A percentile compares a stretch with the other conserved stretches of the same genome.
These are phyloP conservation scores for Metschnikowia gelsemii DNA, from an alignment of 805 yeast genomes.

Conservation along the genomic window DNA sequence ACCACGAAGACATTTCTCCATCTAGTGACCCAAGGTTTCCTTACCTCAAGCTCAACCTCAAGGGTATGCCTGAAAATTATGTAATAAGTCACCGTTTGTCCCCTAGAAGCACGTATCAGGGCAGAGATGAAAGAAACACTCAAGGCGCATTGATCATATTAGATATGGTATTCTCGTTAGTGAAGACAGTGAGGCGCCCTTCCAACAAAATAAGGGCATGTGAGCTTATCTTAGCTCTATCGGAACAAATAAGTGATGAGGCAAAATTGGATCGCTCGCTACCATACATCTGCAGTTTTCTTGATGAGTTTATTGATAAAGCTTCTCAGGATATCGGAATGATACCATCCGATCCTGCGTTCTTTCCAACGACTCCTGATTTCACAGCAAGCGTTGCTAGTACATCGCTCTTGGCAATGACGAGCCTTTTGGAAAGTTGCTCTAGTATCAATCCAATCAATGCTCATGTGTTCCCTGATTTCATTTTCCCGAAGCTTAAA, in stretches of 20 bases:
- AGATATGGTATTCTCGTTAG: slow-evolving; percentile 55
- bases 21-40: slow-evolving; percentile 9
- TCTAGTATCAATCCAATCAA: slow-evolving; percentile 71
- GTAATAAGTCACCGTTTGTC: slow-evolving; percentile 34
- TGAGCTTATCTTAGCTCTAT: slow-evolving; percentile 70
- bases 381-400: slow-evolving; percentile 62
- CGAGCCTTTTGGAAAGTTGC: slow-evolving; percentile 66
- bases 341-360: slow-evolving; percentile 4
- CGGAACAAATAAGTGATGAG: slow-evolving; percentile 78
- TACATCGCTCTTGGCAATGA: slow-evolving; percentile 59
- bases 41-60: slow-evolving; percentile 45
- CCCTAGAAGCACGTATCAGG: not conserved
- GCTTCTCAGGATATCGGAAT: not conserved
- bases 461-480: slow-evolving; percentile 75
- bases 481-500: slow-evolving; percentile 67
- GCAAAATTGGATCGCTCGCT: slow-evolving; percentile 80
- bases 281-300: slow-evolving; percentile 72
- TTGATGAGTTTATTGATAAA: slow-evolving; percentile 53
- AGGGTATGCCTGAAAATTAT: slow-evolving; percentile 51
- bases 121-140: slow-evolving; percentile 20
- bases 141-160: slow-evolving; percentile 56
- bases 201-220: slow-evolving; percentile 65
- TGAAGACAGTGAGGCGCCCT: slow-evolving; percentile 61
- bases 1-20: slow-evolving; percentile 7
- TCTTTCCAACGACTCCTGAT: slow-evolving; percentile 8